Conservation (phyloP, 2,329 filamentous ascomycete species). For the Plectosphaerella plurivora region DNA sequence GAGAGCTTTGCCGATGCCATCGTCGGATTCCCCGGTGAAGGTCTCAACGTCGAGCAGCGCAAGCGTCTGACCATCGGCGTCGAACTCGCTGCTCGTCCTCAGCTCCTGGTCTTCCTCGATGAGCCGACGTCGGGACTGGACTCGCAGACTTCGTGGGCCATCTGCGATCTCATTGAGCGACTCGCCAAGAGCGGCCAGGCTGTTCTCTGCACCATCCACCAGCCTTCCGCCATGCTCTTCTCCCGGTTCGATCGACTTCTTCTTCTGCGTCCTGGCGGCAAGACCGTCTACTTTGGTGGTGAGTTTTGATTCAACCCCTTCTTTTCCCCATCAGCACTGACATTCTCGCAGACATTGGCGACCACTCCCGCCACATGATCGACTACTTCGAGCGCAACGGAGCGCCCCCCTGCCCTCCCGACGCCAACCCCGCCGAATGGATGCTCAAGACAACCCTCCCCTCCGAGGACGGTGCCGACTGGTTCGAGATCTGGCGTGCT, state of each 20-base stretch:
- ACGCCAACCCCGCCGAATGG: conserved; percentile 64
- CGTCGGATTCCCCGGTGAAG: conserved; percentile 63
- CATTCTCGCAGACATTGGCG: conserved; percentile 17
- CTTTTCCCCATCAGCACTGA: neutral
- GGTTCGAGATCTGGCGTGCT: conserved; percentile 25
- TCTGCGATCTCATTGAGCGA: conserved; percentile 66
- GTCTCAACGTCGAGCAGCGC: conserved; percentile 36
- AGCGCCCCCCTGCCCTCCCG: conserved; percentile 44
- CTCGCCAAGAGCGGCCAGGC: conserved; percentile 42
- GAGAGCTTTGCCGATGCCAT: conserved; percentile 66
- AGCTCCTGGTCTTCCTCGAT: conserved; percentile 69
- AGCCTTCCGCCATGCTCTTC: conserved; percentile 39
- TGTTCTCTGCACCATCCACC: conserved; percentile 42
- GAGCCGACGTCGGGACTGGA: conserved; percentile 75
- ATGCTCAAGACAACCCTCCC: conserved; percentile 46
- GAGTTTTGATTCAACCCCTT: conserved; percentile 16
- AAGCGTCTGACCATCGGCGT: conserved; percentile 70
- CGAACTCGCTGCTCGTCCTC: conserved; percentile 69
- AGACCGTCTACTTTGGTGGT: conserved; percentile 57
- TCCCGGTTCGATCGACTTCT: conserved; percentile 49
- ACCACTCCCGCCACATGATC: conserved; percentile 41
- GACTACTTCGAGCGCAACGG: conserved; percentile 60
- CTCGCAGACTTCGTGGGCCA: conserved; percentile 71
- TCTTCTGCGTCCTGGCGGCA: conserved; percentile 50
- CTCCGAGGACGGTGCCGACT: conserved; percentile 24